Base-by-base conservation (phyloP, 2,329 filamentous ascomycete species). In the Fusarium xylarioides region DNA sequence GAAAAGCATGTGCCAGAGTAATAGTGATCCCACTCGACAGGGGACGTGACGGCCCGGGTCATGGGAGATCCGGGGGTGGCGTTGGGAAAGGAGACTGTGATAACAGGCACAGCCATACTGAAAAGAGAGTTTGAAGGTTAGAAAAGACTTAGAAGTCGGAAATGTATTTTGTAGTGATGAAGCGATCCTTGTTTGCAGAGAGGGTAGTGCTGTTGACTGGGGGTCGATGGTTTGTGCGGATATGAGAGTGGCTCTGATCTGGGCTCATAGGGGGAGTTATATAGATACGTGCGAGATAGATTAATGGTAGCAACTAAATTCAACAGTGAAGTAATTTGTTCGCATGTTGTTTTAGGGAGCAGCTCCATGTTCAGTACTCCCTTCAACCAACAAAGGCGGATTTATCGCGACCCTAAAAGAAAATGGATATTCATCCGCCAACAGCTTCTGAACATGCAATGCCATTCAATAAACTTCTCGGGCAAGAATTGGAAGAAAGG, bases 401-500 rank as follows among this genome's bases (percentile, higher is more conserved):
- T 7, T n/a, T 12, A 28, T 12, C 23, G 1, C 19, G 23, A 28
- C 11, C 4, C 19, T 12, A 11, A 7, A 40, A 28, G 23, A 54
- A 28, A 11, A 4, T 8, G 2, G 5, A 0, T n/a, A 23, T 28
- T 16, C 19, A 40, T 12, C 50, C 7, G 34, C 18, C 10, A 7
- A n/a, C 19, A 40, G 5, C 34, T 21, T 40, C 2, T 54, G 50
- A 54, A 54, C 23, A 54, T 12, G 14, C 15, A 3, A 10, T 21
- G 4, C 0, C 2, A 40, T 4, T 11, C 7, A 37, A 16, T 40
- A 28, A 28, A 40, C 11, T 18, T 16, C 23, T 5, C 1, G 2
- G 11, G 14, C 0, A 28, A 7, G 0, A 7, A 18, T n/a, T 18
- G 5, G 34, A 54, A n/a, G 18, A n/a, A 14, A 14, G 10, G 14